Percentiles rank a stretch among this genome's conserved stretches.
Evolutionary conservation across 345 rosid genomes (phyloP).

Genomic region (Arabis alpina): DNA sequence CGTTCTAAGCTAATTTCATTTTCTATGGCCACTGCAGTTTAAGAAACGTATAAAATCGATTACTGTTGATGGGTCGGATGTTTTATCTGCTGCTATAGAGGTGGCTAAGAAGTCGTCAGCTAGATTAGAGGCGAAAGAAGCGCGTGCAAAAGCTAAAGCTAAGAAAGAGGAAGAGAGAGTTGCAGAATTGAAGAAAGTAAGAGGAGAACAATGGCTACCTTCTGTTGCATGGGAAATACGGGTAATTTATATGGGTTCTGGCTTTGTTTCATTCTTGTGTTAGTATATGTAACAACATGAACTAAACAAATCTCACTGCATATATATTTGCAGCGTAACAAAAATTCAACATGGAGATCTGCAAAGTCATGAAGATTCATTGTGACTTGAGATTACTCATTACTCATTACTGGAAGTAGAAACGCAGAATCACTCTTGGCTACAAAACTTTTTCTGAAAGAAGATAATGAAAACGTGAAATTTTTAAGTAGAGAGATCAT

Average conservation of each 20-base stretch:
- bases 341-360: slow-evolving; percentile 14
- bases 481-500: slow-evolving; percentile 24
- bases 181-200: slow-evolving; percentile 63
- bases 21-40: slow-evolving; percentile 51
- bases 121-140: slow-evolving; percentile 68
- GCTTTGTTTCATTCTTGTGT: not conserved
- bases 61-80: slow-evolving; percentile 68
- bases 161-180: slow-evolving; percentile 81
- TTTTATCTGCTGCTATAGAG: slow-evolving; percentile 64
- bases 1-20: not conserved
- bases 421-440: slow-evolving; percentile 19
- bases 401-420: slow-evolving; percentile 9
- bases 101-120: slow-evolving; percentile 57
- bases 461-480: not conserved
- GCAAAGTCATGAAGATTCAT: slow-evolving; percentile 27
- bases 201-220: slow-evolving; percentile 93
- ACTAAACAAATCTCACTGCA: slow-evolving; percentile 9
- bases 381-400: too few species aligned
- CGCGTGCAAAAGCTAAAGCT: slow-evolving; percentile 68
- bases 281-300: too few species aligned
- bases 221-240: slow-evolving; percentile 64
- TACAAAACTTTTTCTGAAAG: slow-evolving; percentile 20
- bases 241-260: slow-evolving; percentile 26
- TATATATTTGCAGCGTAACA: slow-evolving; percentile 32
- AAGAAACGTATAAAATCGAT: slow-evolving; percentile 54